phyloP scores from a whole-genome alignment of 768 basidiomycete species.

The Lactifluus piperatus region DNA sequence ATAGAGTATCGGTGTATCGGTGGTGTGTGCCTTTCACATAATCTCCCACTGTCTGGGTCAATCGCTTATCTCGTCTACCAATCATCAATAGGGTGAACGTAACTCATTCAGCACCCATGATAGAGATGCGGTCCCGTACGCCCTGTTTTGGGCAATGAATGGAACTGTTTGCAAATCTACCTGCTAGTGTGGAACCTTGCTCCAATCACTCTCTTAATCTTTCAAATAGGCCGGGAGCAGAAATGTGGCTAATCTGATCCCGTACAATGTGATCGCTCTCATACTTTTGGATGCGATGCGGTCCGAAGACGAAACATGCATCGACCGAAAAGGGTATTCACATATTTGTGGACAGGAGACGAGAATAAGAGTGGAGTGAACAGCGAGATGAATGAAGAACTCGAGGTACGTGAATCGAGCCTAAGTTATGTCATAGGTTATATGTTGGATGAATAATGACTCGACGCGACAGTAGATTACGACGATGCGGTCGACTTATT shows the following conservation, averaged over 20 bases:
- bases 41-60: no score
- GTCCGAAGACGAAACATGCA: not conserved
- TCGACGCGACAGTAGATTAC: no score
- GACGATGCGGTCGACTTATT: no score
- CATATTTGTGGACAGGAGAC: not conserved
- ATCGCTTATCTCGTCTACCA: no score
- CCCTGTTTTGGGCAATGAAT: slow-evolving; percentile 17
- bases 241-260: slow-evolving; percentile 17
- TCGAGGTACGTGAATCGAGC: slow-evolving; percentile 17
- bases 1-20: no score
- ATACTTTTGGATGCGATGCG: slow-evolving; percentile 11
- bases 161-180: slow-evolving; percentile 15
- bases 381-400: slow-evolving; percentile 15
- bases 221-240: slow-evolving; percentile 7
- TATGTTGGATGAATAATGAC: no score
- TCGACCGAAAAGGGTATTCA: not conserved
- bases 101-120: slow-evolving; percentile 16
- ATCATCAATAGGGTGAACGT: slow-evolving; percentile 17
- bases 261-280: slow-evolving; percentile 12
- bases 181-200: slow-evolving; percentile 12
- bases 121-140: slow-evolving; percentile 13
- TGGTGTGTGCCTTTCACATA: no score
- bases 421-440: slow-evolving; percentile 20
- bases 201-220: slow-evolving; percentile 16
- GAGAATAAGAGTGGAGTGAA: slow-evolving; percentile 1